phyloP scores from a whole-genome alignment of 345 rosid species.

The Eucalyptus grandis region DNA sequence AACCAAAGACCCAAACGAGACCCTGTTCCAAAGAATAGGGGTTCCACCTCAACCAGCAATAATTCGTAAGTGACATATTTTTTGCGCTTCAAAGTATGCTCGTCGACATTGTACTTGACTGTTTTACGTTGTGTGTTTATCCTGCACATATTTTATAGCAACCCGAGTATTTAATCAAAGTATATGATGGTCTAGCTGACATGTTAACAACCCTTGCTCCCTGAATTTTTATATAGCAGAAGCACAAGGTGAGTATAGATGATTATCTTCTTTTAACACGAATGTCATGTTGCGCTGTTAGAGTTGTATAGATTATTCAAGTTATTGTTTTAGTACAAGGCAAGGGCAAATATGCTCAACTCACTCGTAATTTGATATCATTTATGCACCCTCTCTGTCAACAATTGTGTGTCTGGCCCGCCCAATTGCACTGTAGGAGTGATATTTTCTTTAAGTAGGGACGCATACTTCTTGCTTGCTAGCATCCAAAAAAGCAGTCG shows the following conservation, averaged over 20 bases:
- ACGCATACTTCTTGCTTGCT: background rate
- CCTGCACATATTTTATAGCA: background rate
- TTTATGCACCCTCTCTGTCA: background rate
- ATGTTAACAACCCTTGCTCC: background rate
- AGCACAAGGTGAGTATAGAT: background rate
- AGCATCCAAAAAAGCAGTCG: background rate
- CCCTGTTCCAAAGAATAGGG: conserved; percentile 27
- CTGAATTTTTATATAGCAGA: background rate
- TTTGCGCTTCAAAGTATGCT: background rate
- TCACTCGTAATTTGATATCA: background rate
- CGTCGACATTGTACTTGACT: background rate
- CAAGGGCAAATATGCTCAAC: background rate
- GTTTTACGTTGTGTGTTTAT: background rate
- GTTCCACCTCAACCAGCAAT: conserved; percentile 48
- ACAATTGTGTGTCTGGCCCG: background rate
- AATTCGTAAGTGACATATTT: conserved; percentile 21
- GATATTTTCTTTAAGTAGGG: background rate
- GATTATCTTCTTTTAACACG: background rate
- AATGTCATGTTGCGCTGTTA: background rate
- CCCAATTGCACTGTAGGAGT: background rate
- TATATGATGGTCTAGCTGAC: background rate
- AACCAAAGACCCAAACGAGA: conserved; percentile 41
- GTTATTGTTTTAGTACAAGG: background rate
- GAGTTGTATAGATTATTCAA: background rate
- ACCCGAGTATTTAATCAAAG: background rate